phyloP scores from a whole-genome alignment of 2,329 filamentous ascomycete species.

The Sporothrix luriei region DNA sequence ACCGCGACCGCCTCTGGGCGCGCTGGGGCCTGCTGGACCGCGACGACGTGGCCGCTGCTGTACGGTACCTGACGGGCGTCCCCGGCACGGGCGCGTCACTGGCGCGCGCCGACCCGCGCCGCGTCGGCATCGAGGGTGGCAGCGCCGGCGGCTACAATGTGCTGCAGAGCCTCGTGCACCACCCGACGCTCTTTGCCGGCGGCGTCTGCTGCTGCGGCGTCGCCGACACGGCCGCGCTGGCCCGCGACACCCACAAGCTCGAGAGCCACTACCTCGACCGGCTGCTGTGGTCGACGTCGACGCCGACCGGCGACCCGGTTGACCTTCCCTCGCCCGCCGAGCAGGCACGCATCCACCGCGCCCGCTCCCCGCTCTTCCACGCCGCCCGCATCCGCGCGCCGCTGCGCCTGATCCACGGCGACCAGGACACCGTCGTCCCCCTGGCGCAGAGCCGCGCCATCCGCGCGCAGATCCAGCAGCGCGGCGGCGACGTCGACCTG shows the following conservation, averaged over 20 bases:
- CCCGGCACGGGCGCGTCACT: slow-evolving; percentile 34
- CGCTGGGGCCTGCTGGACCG: slow-evolving; percentile 56
- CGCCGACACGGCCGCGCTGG: slow-evolving; percentile 52
- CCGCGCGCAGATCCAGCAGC: slow-evolving; percentile 48
- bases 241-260: slow-evolving; percentile 57
- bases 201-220: slow-evolving; percentile 57
- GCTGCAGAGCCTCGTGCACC: slow-evolving; percentile 51
- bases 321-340: slow-evolving; percentile 41
- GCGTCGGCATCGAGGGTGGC: slow-evolving; percentile 43
- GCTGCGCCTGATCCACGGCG: slow-evolving; percentile 60
- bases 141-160: slow-evolving; percentile 60
- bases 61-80: slow-evolving; percentile 46
- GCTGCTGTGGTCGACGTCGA: slow-evolving; percentile 46
- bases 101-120: slow-evolving; percentile 18
- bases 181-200: slow-evolving; percentile 52
- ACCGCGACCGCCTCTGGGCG: slow-evolving; percentile 53
- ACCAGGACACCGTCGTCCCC: slow-evolving; percentile 60
- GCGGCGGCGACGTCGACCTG: slow-evolving; percentile 51
- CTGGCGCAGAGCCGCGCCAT: slow-evolving; percentile 59
- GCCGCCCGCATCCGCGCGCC: slow-evolving; percentile 54
- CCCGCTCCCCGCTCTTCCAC: slow-evolving; percentile 54
- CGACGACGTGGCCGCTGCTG: slow-evolving; percentile 53
- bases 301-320: slow-evolving; percentile 37
- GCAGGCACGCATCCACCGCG: slow-evolving; percentile 46
- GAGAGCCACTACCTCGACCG: slow-evolving; percentile 56